Conservation (phyloP, 768 basidiomycete species). For the Pleurotus eryngii region DNA sequence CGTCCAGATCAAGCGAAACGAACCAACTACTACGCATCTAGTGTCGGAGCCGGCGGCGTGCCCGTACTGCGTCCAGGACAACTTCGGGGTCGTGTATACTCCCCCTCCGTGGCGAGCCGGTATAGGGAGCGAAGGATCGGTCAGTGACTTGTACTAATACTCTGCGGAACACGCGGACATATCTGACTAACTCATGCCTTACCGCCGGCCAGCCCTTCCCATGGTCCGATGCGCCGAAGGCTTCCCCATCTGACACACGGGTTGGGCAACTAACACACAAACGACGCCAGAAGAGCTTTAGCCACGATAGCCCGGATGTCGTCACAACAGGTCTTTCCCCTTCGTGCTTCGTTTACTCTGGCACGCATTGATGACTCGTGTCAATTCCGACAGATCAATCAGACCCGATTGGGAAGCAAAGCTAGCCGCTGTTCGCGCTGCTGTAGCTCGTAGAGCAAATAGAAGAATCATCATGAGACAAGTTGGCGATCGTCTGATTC, state of each 20-base stretch:
- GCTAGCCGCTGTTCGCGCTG: conserved; percentile 88
- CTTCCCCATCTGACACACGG: conserved; percentile 30
- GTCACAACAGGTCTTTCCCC: conserved; percentile 72
- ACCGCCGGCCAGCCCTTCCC: conserved; percentile 22
- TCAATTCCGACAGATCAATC: conserved; percentile 69
- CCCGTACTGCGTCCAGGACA: conserved; percentile 96
- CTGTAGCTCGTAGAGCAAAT: conserved; percentile 94
- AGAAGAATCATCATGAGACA: conserved; percentile 97
- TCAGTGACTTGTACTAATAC: conserved; percentile 31
- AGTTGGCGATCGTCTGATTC: conserved; percentile 95
- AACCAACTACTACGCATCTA: conserved; percentile 92
- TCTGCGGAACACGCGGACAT: conserved; percentile 5
- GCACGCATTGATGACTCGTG: background rate
- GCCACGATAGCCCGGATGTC: conserved; percentile 83
- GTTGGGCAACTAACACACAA: conserved; percentile 45
- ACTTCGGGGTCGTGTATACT: conserved; percentile 90
- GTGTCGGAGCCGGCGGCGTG: conserved; percentile 97
- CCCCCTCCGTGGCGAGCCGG: conserved; percentile 81
- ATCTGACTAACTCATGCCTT: conserved; percentile 10
- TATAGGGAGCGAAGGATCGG: conserved; percentile 70
- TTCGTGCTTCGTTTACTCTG: background rate
- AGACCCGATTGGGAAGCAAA: conserved; percentile 99
- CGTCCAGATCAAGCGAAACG: conserved; percentile 95
- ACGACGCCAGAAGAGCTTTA: conserved; percentile 84
- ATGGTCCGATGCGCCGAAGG: conserved; percentile 55